Evolutionary conservation across 306 rosid genomes (phyloP).

Genomic region (Acacia melanoxylon): DNA sequence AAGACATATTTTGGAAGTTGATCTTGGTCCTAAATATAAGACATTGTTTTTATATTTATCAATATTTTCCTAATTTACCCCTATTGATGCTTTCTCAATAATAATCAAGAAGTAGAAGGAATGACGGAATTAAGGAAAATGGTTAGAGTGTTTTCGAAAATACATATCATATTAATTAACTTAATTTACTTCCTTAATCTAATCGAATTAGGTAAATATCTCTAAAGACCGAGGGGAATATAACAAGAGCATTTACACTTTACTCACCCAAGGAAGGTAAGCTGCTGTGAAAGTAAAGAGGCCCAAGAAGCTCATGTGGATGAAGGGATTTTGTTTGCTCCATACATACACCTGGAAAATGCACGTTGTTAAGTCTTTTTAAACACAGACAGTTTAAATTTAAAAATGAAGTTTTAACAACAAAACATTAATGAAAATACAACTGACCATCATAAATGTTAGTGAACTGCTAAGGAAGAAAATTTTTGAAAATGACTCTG

Average conservation of each 20-base stretch:
- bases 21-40: no score
- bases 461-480: constrained; percentile 92
- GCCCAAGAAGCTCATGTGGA: constrained; percentile 94
- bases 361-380: background rate
- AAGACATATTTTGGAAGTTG: no score
- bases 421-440: constrained; percentile 11
- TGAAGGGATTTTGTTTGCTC: constrained; percentile 99
- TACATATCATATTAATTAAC: no score
- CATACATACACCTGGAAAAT: constrained; percentile 83
- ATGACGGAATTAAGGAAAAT: no score
- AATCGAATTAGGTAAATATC: no score
- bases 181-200: no score
- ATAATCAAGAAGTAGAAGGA: no score
- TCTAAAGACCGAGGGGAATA: background rate
- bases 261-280: constrained; percentile 95
- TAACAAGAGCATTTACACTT: constrained; percentile 29
- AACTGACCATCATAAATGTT: constrained; percentile 92
- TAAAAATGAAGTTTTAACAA: background rate
- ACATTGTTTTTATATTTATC: no score
- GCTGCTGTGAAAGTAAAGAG: constrained; percentile 94
- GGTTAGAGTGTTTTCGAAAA: no score
- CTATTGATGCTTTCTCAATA: no score
- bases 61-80: no score
- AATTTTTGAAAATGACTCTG: constrained; percentile 81
- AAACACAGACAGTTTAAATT: background rate